Percentiles rank a stretch among this genome's conserved stretches.
Evolutionary conservation across 768 basidiomycete genomes (phyloP).

Genomic region (Panaeolus cyanescens): DNA sequence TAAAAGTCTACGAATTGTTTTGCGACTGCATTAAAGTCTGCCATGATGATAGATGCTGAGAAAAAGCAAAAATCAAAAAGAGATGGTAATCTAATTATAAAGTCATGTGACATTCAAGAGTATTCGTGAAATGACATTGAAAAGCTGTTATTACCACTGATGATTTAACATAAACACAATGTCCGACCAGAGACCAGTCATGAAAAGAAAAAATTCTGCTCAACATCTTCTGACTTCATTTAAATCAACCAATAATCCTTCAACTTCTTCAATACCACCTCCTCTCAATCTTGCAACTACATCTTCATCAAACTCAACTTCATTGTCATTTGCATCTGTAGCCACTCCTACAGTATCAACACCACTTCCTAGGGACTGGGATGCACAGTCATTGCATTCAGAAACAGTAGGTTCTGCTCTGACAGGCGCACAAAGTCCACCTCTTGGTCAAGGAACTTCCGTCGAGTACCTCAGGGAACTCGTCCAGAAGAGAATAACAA

Average conservation of each 20-base stretch:
- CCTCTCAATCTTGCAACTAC: conserved; percentile 31
- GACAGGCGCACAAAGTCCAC: conserved; percentile 41
- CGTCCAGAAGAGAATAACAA: conserved; percentile 82
- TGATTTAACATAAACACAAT: conserved; percentile 19
- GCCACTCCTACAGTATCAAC: conserved; percentile 45
- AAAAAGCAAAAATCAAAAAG: conserved; percentile 17
- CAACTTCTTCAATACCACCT: conserved; percentile 30
- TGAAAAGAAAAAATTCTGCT: conserved; percentile 86
- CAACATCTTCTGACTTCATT: conserved; percentile 82
- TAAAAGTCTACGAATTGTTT: conserved; percentile 82
- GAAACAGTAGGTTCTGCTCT: conserved; percentile 38
- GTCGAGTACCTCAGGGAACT: conserved; percentile 80
- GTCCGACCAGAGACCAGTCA: conserved; percentile 54
- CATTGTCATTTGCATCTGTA: conserved; percentile 37
- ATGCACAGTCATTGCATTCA: conserved; percentile 66
- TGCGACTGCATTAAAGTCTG: conserved; percentile 74
- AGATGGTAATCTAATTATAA: not conserved
- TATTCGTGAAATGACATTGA: not conserved
- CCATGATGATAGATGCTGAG: conserved; percentile 45
- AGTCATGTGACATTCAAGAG: conserved; percentile 2
- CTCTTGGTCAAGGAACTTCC: conserved; percentile 64
- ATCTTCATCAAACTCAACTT: conserved; percentile 38
- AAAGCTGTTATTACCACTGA: not conserved
- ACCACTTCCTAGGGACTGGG: conserved; percentile 62
- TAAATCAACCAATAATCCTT: conserved; percentile 38